phyloP scores from a whole-genome alignment of 768 basidiomycete genomes.

The Filobasidium floriforme region DNA sequence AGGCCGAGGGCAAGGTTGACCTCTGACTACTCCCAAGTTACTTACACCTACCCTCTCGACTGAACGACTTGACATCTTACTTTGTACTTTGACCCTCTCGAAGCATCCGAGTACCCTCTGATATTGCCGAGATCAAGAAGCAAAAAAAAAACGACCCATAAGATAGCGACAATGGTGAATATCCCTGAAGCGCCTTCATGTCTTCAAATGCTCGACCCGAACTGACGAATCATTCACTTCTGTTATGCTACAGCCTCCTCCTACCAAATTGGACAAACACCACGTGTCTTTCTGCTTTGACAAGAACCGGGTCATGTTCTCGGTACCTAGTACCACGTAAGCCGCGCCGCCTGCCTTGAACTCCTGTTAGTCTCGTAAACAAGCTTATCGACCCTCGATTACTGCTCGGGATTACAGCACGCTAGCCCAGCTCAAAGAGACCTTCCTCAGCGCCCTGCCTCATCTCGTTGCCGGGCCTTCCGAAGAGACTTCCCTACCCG shows the following conservation, averaged over 20 bases:
- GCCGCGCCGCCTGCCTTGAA: neutral
- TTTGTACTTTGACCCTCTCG: too few species aligned
- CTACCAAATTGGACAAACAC: neutral
- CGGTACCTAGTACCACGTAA: constrained; percentile 16
- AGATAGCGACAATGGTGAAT: too few species aligned
- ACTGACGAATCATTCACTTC: neutral
- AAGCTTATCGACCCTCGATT: neutral
- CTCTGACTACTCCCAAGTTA: too few species aligned
- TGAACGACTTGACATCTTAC: too few species aligned
- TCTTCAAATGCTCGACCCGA: neutral
- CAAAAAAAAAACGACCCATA: too few species aligned
- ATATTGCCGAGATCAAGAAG: too few species aligned
- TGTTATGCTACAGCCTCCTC: neutral
- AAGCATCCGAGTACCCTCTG: too few species aligned
- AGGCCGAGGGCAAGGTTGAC: too few species aligned
- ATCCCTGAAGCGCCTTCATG: too few species aligned
- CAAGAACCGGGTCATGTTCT: constrained; percentile 16
- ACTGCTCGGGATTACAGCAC: neutral
- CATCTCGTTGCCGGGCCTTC: constrained; percentile 6
- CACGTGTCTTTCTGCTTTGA: constrained; percentile 18
- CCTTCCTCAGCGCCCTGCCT: constrained; percentile 10
- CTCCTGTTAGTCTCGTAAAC: neutral
- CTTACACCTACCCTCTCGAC: too few species aligned
- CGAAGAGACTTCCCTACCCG: constrained; percentile 2
- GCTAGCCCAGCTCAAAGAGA: constrained; percentile 11